These are phyloP conservation scores for Globisporangium paddicum DNA, from an alignment of 352 stramenopile genomes.

Conservation along the genomic window DNA sequence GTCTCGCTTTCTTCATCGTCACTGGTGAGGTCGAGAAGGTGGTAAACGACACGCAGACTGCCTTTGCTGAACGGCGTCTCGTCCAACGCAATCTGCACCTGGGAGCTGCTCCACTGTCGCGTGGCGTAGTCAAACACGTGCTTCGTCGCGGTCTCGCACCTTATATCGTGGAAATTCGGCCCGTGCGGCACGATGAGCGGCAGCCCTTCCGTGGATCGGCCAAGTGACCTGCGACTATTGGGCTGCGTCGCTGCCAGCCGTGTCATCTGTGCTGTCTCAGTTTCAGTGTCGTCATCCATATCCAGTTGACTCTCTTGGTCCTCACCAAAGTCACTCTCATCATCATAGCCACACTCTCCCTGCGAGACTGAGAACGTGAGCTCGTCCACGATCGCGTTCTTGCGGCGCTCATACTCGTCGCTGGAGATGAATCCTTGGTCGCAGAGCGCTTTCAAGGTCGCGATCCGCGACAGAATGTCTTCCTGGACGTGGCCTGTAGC, in stretches of 20 bases:
- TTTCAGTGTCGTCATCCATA: background rate
- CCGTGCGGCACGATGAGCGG: constrained; percentile 73
- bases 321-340: background rate
- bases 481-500: constrained; percentile 26
- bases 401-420: constrained; percentile 80
- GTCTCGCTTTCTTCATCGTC: background rate
- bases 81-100: constrained; percentile 72
- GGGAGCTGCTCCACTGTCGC: constrained; percentile 59
- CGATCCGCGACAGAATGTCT: constrained; percentile 58
- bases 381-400: constrained; percentile 72
- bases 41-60: constrained; percentile 76
- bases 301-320: background rate
- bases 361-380: constrained; percentile 34
- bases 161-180: constrained; percentile 58
- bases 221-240: constrained; percentile 15
- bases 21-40: constrained; percentile 59
- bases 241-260: constrained; percentile 30
- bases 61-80: constrained; percentile 81
- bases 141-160: constrained; percentile 58
- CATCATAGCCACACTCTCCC: constrained; percentile 13
- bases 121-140: constrained; percentile 80
- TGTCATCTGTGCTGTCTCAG: constrained; percentile 8
- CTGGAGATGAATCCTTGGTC: constrained; percentile 76
- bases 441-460: constrained; percentile 66
- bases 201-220: constrained; percentile 37